A percentile compares a stretch with the other conserved stretches of the same genome.
phyloP scores from a whole-genome alignment of 768 basidiomycete genomes.

The Macrocybe gigantea region DNA sequence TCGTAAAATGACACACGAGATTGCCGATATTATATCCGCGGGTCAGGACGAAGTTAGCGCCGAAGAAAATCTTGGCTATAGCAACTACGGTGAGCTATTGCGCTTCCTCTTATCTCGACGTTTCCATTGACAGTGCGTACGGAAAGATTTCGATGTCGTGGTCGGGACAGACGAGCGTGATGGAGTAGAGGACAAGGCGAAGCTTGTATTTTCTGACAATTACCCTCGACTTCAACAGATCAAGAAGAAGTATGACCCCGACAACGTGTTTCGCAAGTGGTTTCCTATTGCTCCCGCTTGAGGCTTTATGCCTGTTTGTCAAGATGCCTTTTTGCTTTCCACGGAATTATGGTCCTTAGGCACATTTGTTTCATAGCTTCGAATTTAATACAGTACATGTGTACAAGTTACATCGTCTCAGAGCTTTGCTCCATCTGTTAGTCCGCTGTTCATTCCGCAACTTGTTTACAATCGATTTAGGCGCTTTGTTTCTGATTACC shows the following conservation, averaged over 20 bases:
- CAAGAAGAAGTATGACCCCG: constrained; percentile 22
- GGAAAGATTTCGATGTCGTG: neutral
- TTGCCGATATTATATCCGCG: neutral
- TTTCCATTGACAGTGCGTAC: neutral
- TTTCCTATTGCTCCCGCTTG: constrained; percentile 22
- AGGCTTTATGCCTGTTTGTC: neutral
- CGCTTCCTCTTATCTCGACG: neutral
- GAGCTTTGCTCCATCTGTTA: no score
- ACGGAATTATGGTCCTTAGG: no score
- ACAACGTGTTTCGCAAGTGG: constrained; percentile 28
- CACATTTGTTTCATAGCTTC: no score
- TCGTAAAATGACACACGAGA: constrained; percentile 12
- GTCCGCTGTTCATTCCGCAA: no score
- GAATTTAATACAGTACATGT: no score
- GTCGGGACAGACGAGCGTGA: neutral
- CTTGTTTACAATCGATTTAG: no score
- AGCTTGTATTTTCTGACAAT: constrained; percentile 26
- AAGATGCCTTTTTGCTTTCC: no score
- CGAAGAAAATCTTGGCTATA: constrained; percentile 29
- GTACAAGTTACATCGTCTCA: no score
- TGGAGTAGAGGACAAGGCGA: constrained; percentile 10
- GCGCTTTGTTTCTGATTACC: no score
- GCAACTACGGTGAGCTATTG: constrained; percentile 38
- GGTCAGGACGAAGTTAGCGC: constrained; percentile 6
- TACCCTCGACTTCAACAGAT: constrained; percentile 29